phyloP scores from a whole-genome alignment of 208 protist species.

The Wallacemonas sp. region DNA sequence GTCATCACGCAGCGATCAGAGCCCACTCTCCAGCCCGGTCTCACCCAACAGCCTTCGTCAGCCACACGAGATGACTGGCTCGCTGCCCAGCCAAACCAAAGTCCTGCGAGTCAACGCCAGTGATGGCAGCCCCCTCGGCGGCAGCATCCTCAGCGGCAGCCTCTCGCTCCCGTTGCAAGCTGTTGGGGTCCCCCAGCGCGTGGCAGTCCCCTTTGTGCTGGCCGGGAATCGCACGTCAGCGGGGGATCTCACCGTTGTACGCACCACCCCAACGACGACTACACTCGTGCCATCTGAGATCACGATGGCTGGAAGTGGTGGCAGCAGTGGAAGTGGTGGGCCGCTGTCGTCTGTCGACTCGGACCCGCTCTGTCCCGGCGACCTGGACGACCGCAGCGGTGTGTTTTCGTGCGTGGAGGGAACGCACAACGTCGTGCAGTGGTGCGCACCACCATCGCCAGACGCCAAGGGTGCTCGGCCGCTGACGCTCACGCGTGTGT shows the following conservation, averaged over 20 bases:
- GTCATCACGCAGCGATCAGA: neutral
- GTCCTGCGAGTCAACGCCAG: neutral
- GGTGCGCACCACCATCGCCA: neutral
- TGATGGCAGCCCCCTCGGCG: too few species aligned
- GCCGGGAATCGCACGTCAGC: too few species aligned
- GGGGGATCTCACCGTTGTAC: too few species aligned
- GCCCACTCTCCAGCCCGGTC: neutral
- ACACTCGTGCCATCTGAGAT: neutral
- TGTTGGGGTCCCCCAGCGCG: too few species aligned
- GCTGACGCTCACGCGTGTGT: neutral
- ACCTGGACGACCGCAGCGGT: neutral
- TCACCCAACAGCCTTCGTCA: neutral
- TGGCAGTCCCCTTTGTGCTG: too few species aligned
- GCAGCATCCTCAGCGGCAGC: too few species aligned
- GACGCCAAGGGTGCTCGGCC: neutral
- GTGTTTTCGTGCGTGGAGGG: neutral
- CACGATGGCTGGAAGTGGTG: neutral
- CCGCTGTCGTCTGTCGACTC: conserved; percentile 9
- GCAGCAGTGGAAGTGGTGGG: neutral
- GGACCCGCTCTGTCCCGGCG: conserved; percentile 2
- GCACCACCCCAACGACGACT: too few species aligned
- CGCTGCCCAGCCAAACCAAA: too few species aligned
- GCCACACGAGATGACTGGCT: too few species aligned
- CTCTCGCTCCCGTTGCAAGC: too few species aligned
- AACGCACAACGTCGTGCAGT: neutral